Percentiles rank a stretch among this genome's conserved stretches.
Evolutionary conservation across 768 basidiomycete genomes (phyloP).

Genomic region (Xanthoconium stramineum): DNA sequence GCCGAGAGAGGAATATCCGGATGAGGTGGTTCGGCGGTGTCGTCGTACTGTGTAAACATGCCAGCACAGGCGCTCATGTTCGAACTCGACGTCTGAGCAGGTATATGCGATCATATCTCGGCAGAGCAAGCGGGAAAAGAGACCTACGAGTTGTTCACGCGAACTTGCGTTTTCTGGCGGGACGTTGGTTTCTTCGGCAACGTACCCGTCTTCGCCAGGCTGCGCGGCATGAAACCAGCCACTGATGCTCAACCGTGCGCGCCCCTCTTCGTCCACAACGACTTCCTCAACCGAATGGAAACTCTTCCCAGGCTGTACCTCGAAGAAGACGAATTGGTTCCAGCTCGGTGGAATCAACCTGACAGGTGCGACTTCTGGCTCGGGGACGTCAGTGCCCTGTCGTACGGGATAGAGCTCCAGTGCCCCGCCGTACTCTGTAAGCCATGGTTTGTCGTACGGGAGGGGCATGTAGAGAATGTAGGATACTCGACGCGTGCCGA

Average conservation of each 20-base stretch:
- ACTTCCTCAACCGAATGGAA: slow-evolving; percentile 98
- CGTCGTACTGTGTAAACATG: slow-evolving; percentile 53
- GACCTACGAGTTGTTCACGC: slow-evolving; percentile 86
- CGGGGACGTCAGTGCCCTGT: slow-evolving; percentile 53
- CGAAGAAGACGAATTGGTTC: slow-evolving; percentile 87
- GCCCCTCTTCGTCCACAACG: slow-evolving; percentile 70
- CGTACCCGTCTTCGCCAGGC: slow-evolving; percentile 86
- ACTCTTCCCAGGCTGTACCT: slow-evolving; percentile 92
- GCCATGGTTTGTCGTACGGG: slow-evolving; percentile 72
- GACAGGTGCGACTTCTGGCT: slow-evolving; percentile 62
- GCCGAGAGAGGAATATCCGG: slow-evolving; percentile 53
- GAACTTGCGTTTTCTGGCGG: slow-evolving; percentile 81
- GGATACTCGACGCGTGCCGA: slow-evolving; percentile 88
- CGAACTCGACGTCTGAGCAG: slow-evolving; percentile 55
- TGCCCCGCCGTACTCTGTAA: slow-evolving; percentile 88
- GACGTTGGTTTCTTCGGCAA: slow-evolving; percentile 41
- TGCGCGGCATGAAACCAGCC: slow-evolving; percentile 97
- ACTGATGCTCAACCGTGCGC: slow-evolving; percentile 81
- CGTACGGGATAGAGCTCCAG: slow-evolving; percentile 87
- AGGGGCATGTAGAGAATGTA: slow-evolving; percentile 97
- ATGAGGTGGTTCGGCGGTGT: slow-evolving; percentile 43
- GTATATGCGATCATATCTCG: slow-evolving; percentile 1
- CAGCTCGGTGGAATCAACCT: slow-evolving; percentile 76
- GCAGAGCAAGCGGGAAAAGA: slow-evolving; percentile 4
- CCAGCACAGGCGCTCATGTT: slow-evolving; percentile 32